phyloP scores from a whole-genome alignment of 192 early-diverging fungal genomes.

The Backusella sp. region DNA sequence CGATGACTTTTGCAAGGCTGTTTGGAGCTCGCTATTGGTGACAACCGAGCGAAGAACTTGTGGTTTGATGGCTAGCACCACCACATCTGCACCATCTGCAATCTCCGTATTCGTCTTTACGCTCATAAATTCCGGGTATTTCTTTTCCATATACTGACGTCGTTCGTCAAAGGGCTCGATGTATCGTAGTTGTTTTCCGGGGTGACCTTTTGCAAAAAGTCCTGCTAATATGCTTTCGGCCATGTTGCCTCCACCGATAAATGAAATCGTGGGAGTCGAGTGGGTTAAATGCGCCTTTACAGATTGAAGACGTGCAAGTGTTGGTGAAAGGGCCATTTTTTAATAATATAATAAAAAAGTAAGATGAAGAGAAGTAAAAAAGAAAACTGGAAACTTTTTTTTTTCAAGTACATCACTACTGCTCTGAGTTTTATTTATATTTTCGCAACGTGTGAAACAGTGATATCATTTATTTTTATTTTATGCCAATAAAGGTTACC shows the following conservation, averaged over 20 bases:
- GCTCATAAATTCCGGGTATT: conserved; percentile 60
- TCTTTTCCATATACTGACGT: conserved; percentile 57
- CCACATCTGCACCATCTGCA: conserved; percentile 64
- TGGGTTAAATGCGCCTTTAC: background rate
- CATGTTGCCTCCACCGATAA: conserved; percentile 97
- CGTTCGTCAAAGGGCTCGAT: conserved; percentile 76
- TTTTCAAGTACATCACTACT: background rate
- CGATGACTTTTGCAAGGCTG: conserved; percentile 40
- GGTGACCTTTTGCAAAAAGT: conserved; percentile 72
- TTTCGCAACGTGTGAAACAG: background rate
- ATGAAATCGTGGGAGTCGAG: conserved; percentile 44
- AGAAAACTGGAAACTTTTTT: background rate
- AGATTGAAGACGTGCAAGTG: background rate
- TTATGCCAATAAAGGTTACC: no score
- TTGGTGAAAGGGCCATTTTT: background rate
- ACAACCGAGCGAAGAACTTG: conserved; percentile 81
- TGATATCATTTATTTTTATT: background rate
- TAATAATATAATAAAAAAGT: background rate
- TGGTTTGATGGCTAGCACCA: conserved; percentile 92
- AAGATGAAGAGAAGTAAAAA: background rate
- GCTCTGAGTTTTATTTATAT: background rate
- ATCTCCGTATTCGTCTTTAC: conserved; percentile 60
- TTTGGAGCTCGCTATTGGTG: conserved; percentile 48
- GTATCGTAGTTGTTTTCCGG: conserved; percentile 63
- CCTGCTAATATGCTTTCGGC: conserved; percentile 90